A percentile compares a stretch with the other conserved stretches of the same genome.
These are phyloP conservation scores for Aspergillus latus DNA, from an alignment of 2,329 filamentous ascomycete species.

Conservation along the genomic window DNA sequence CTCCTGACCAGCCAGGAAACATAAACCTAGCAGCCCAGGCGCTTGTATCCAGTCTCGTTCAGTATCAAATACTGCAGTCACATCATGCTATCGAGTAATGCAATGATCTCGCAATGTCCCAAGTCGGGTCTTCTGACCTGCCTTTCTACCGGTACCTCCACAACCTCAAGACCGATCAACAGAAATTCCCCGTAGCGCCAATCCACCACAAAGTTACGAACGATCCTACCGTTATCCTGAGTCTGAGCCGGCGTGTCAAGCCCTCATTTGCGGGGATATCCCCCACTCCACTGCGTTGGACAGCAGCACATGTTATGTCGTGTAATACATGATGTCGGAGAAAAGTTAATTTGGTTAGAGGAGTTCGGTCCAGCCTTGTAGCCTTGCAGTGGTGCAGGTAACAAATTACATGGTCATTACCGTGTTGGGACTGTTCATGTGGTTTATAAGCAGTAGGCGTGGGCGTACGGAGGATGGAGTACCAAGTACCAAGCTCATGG, in stretches of 20 bases:
- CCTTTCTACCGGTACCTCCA: not conserved
- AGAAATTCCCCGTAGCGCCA: not conserved
- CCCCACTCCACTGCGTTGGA: slow-evolving; percentile 2
- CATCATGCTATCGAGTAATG: too few species aligned
- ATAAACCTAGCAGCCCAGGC: too few species aligned
- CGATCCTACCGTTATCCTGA: too few species aligned
- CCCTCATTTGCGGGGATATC: slow-evolving; percentile 19
- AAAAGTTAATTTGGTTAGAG: not conserved
- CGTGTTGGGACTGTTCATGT: too few species aligned
- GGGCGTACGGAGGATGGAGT: not conserved
- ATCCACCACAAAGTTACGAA: not conserved
- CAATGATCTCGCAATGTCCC: too few species aligned
- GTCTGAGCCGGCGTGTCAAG: slow-evolving; percentile 12
- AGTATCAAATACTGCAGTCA: too few species aligned
- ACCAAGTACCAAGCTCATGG: not conserved
- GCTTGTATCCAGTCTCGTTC: too few species aligned
- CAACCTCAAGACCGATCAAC: not conserved
- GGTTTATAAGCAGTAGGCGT: too few species aligned
- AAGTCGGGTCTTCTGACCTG: not conserved
- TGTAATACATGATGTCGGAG: not conserved
- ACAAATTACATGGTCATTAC: too few species aligned
- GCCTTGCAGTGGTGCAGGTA: not conserved
- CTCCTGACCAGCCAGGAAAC: too few species aligned
- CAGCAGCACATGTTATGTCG: slow-evolving; percentile 2
- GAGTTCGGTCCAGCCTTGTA: not conserved